Evolutionary conservation across 1,139 yeast species (phyloP), one percentile per base, ranked within the genome.

Genomic region (Scheffersomyces parashehatae): DNA sequence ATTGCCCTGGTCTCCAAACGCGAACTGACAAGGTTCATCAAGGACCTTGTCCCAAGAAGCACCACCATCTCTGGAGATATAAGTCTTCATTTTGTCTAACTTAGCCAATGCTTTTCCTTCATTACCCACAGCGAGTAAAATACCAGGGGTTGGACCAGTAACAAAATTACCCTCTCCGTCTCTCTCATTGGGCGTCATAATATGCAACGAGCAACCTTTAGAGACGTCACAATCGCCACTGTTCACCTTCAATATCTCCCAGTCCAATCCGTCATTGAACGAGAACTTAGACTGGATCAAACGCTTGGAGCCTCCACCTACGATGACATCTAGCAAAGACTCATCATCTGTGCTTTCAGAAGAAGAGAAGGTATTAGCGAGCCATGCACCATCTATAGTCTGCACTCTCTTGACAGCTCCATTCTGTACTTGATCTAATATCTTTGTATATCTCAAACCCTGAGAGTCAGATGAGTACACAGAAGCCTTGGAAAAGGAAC

Each of bases 1-100:
- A 59, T 88, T 88, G 39, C 96, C 97, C 46, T 80, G 79, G 62
- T 89, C 96, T 43, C 95, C 96, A 65, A 83, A 85, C 0, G 85
- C 73, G 51, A 79, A 83, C 4, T 73, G 56, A 37, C 81, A 71
- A 1, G 90, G 82, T 34, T 71, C 77, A 34, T 81, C 79, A 24
- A 82, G 56, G 0, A 82, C 78, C 45, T 70, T 60, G 34, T 63
- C 64, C 97, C 97, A 90, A 0, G 83, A 67, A 6, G 75, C 62
- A 16, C 97, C 97, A 32, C 90, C 93, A 64, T 89, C 89, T 49
- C 88, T 75, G 0, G 96, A 87, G 4, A 87, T 58, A 60, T 74
- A 88, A 1, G 90, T 82, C 14, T 68, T 63, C 56, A 70, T 51
- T 3, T 68, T 57, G 0, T 55, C 44, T 10, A 58, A 37, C 3